Conservation (phyloP, 2,329 filamentous ascomycete genomes). For the Phoma sp. region DNA sequence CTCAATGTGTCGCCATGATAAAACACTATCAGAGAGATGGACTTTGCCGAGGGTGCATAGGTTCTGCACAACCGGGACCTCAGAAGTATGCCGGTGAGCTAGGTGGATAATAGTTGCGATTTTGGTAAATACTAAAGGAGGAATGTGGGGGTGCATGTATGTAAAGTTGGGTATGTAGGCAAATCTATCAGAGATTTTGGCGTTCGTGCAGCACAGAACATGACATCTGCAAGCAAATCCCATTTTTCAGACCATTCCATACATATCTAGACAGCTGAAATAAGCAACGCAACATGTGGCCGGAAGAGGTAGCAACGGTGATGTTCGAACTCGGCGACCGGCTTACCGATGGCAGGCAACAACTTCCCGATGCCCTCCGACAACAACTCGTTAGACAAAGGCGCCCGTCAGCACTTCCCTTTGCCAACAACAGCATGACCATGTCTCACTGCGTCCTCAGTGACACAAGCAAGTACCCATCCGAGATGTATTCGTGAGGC, state of each 20-base stretch:
- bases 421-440: neutral
- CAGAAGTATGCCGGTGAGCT: too few species aligned
- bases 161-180: too few species aligned
- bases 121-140: too few species aligned
- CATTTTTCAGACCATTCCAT: neutral
- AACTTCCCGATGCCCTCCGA: neutral
- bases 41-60: neutral
- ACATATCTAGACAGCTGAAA: neutral
- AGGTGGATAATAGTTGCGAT: too few species aligned
- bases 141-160: too few species aligned
- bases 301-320: neutral
- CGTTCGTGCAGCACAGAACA: too few species aligned
- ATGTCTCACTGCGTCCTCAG: neutral
- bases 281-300: neutral
- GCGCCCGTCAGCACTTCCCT: conserved; percentile 4
- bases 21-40: neutral
- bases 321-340: neutral
- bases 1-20: neutral
- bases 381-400: neutral
- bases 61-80: neutral
- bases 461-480: neutral
- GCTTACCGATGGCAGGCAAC: neutral
- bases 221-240: neutral
- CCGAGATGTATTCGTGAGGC: neutral
- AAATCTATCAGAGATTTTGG: too few species aligned